Conservation (phyloP, 108 stramenopile species). For the Pelagomonas calceolata region DNA sequence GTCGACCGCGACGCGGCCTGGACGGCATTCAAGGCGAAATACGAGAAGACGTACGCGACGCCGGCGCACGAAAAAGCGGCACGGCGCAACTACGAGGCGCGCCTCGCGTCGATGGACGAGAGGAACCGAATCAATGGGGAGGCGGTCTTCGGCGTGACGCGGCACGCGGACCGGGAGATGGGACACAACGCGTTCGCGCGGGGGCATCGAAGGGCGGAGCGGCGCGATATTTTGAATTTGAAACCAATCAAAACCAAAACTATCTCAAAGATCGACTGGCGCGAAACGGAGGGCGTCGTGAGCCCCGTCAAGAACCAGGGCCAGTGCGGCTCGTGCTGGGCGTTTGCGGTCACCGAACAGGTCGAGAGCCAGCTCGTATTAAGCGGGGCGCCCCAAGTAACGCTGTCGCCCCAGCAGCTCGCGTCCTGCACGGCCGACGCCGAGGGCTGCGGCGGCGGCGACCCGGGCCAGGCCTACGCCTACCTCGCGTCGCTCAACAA, state of each 20-base stretch:
- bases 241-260: not conserved
- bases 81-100: not conserved
- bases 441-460: constrained; percentile 50
- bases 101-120: not conserved
- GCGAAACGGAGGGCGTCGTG: constrained; percentile 6
- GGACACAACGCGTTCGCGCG: not conserved
- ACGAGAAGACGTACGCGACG: not conserved
- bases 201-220: not conserved
- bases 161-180: not conserved
- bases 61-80: not conserved
- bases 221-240: not conserved
- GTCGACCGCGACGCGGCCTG: not conserved
- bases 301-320: constrained; percentile 55
- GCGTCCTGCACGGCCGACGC: constrained; percentile 23
- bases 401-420: constrained; percentile 51
- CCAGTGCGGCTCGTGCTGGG: constrained; percentile 87
- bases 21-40: not conserved
- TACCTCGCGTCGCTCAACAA: constrained; percentile 24
- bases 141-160: not conserved
- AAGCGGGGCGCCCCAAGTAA: constrained; percentile 33
- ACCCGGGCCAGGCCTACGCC: constrained; percentile 49
- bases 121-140: not conserved
- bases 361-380: constrained; percentile 66
- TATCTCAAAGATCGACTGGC: not conserved
- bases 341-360: constrained; percentile 85